A percentile compares a stretch with the other conserved stretches of the same genome.
phyloP scores from a whole-genome alignment of 1,284 basidiomycete genomes.

The Trichosporon sp. region DNA sequence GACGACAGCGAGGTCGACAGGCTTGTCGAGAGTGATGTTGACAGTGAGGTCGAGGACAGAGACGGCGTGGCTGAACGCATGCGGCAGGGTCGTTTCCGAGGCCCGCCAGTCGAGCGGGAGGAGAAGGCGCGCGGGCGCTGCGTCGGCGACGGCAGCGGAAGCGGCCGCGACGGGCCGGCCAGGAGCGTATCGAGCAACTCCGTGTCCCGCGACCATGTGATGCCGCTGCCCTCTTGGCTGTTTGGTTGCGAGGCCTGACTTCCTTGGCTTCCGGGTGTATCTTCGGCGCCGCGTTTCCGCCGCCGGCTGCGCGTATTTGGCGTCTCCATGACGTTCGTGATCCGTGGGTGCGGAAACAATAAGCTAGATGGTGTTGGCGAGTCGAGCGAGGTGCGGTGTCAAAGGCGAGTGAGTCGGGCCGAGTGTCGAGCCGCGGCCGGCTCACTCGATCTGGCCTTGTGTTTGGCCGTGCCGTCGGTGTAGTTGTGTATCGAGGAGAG shows the following conservation, averaged over 20 bases:
- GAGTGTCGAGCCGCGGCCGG: neutral
- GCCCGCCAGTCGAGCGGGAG: neutral
- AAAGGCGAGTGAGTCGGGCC: neutral
- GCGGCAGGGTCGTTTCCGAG: constrained; percentile 9
- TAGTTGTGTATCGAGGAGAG: neutral
- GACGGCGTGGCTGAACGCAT: neutral
- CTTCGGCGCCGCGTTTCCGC: constrained; percentile 3
- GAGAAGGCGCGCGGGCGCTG: constrained; percentile 12
- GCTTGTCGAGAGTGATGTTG: neutral
- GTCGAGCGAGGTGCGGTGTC: neutral
- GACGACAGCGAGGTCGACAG: neutral
- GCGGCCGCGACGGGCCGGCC: neutral
- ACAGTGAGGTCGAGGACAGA: neutral
- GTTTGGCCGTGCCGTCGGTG: neutral
- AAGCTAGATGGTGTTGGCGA: neutral
- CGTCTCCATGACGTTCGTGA: constrained; percentile 9
- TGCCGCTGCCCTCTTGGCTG: constrained; percentile 8
- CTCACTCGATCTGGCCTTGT: neutral
- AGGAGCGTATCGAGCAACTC: constrained; percentile 8
- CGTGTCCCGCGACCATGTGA: constrained; percentile 18
- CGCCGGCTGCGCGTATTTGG: constrained; percentile 18
- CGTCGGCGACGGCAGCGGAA: constrained; percentile 15
- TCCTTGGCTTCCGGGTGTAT: neutral
- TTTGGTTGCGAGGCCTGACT: neutral
- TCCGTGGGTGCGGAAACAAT: neutral